Evolutionary conservation across 176 grass and related monocot genomes (phyloP).

Genomic region (Poa pratensis): DNA sequence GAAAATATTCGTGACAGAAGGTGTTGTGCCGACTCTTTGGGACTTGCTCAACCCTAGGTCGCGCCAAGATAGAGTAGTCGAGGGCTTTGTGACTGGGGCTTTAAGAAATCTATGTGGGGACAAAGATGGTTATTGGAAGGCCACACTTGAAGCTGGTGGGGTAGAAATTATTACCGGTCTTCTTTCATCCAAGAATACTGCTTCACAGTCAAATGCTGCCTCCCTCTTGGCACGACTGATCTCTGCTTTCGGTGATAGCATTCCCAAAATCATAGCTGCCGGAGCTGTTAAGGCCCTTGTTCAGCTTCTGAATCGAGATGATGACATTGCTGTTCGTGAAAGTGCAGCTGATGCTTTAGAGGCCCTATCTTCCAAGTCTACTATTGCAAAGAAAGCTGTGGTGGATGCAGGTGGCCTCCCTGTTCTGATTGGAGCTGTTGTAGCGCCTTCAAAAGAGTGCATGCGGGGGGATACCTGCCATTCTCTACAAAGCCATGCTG

Average conservation of each 20-base stretch:
- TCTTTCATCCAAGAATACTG: slow-evolving; percentile 84
- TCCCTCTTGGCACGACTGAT: slow-evolving; percentile 90
- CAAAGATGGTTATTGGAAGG: slow-evolving; percentile 94
- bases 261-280: slow-evolving; percentile 84
- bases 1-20: slow-evolving; percentile 99
- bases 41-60: slow-evolving; percentile 72
- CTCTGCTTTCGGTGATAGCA: slow-evolving; percentile 82
- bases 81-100: slow-evolving; percentile 91
- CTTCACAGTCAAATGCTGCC: slow-evolving; percentile 94
- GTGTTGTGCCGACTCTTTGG: slow-evolving; percentile 90
- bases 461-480: slow-evolving; percentile 86
- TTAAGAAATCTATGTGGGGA: slow-evolving; percentile 95
- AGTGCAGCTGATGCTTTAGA: slow-evolving; percentile 98
- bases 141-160: slow-evolving; percentile 88
- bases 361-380: slow-evolving; percentile 85
- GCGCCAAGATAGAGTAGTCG: slow-evolving; percentile 76
- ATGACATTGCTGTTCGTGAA: slow-evolving; percentile 86
- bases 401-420: slow-evolving; percentile 91
- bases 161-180: slow-evolving; percentile 96
- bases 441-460: slow-evolving; percentile 94
- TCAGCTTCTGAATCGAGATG: slow-evolving; percentile 75
- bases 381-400: slow-evolving; percentile 87
- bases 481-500: slow-evolving; percentile 82
- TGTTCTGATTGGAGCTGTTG: slow-evolving; percentile 88
- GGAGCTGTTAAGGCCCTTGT: slow-evolving; percentile 85